Conservation (phyloP, 2,329 filamentous ascomycete genomes). For the Plenodomus tracheiphilus region DNA sequence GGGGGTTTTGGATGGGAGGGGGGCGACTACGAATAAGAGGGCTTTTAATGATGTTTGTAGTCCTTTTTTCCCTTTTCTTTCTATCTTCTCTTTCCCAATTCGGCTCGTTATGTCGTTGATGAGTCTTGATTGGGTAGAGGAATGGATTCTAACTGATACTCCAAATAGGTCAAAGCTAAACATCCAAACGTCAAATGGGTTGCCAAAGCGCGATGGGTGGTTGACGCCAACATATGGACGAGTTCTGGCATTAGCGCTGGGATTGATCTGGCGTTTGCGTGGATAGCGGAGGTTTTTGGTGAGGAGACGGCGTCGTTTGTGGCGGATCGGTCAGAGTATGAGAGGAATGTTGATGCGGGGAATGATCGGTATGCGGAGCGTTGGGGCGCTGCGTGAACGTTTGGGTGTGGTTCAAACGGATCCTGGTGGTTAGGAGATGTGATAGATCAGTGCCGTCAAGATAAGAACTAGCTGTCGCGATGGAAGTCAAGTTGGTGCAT, state of each 20-base stretch:
- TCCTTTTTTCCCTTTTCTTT: not conserved
- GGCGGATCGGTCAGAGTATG: conserved; percentile 61
- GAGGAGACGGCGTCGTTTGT: conserved; percentile 54
- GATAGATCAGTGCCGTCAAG: no score
- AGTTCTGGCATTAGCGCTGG: conserved; percentile 66
- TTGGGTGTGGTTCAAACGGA: not conserved
- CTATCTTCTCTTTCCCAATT: not conserved
- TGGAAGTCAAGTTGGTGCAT: not conserved
- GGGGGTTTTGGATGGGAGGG: conserved; percentile 62
- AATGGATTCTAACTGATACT: not conserved
- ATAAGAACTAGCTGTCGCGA: not conserved
- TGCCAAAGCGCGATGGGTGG: conserved; percentile 64
- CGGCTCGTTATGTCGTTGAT: no score
- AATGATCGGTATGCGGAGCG: conserved; percentile 60
- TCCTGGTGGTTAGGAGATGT: no score
- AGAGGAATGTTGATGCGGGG: conserved; percentile 54
- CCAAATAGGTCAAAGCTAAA: conserved; percentile 46
- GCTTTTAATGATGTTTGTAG: conserved; percentile 49
- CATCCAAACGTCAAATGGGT: conserved; percentile 63
- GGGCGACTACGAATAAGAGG: conserved; percentile 69
- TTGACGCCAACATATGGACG: conserved; percentile 69
- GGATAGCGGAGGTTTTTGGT: conserved; percentile 59
- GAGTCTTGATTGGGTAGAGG: not conserved
- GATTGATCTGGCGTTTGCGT: conserved; percentile 64
- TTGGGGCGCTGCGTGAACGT: conserved; percentile 27